Percentiles rank a stretch among this genome's conserved stretches.
Conservation (phyloP, 1,284 basidiomycete species). For the Rhodotorula sp. region DNA sequence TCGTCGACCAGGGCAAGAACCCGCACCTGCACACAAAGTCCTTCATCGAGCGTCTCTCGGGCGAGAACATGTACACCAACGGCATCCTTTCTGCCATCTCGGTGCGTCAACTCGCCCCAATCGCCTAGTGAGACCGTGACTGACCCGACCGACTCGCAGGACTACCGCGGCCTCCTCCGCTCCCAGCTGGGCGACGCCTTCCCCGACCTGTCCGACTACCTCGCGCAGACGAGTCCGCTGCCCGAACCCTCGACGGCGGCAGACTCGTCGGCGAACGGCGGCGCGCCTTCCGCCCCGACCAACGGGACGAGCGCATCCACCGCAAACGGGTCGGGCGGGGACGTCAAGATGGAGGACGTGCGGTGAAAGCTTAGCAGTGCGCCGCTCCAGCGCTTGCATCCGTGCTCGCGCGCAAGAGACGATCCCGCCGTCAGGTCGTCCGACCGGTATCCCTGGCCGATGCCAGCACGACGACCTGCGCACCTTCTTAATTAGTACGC, state of each 20-base stretch:
- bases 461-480: too few relatives aligned
- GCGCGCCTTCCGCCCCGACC: not conserved
- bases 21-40: constrained; percentile 76
- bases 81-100: constrained; percentile 76
- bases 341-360: constrained; percentile 24
- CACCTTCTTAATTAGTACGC: too few relatives aligned
- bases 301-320: not conserved
- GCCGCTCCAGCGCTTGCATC: too few relatives aligned
- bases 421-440: too few relatives aligned
- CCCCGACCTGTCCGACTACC: constrained; percentile 33
- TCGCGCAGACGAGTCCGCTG: not conserved
- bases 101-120: constrained; percentile 54
- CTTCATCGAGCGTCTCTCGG: constrained; percentile 71
- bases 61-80: constrained; percentile 85
- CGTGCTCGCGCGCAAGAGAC: too few relatives aligned
- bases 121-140: not conserved
- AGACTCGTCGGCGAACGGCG: not conserved
- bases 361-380: not conserved
- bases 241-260: not conserved
- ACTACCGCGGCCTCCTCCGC: constrained; percentile 42
- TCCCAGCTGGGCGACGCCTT: constrained; percentile 41
- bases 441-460: too few relatives aligned
- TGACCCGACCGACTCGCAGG: constrained; percentile 17
- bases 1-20: constrained; percentile 74
- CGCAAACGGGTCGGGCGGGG: not conserved